A percentile compares a stretch with the other conserved stretches of the same genome.
Conservation (phyloP, 371 early-diverging fungal species). For the Mortierella sp. region DNA sequence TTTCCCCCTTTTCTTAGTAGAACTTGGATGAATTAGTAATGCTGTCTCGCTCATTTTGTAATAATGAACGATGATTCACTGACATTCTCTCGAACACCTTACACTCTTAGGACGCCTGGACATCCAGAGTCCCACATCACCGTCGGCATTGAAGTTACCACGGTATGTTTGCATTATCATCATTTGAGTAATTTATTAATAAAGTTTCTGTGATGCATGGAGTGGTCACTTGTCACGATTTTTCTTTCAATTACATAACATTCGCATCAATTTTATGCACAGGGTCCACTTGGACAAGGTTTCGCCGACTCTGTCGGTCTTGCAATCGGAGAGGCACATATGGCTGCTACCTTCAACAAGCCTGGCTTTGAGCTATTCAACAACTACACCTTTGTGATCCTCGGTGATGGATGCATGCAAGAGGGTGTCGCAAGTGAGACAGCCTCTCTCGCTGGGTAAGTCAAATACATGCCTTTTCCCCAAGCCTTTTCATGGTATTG, state of each 20-base stretch:
- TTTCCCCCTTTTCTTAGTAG: too few relatives aligned
- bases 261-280: slow-evolving; percentile 1
- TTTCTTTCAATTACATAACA: slow-evolving; percentile 1
- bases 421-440: slow-evolving; percentile 99
- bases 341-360: slow-evolving; percentile 93
- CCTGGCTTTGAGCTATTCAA: slow-evolving; percentile 86
- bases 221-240: not conserved
- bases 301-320: slow-evolving; percentile 97
- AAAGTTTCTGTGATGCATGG: not conserved
- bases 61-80: not conserved
- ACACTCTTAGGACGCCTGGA: slow-evolving; percentile 85
- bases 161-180: slow-evolving; percentile 55
- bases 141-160: slow-evolving; percentile 97
- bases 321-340: slow-evolving; percentile 92
- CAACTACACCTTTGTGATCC: slow-evolving; percentile 90
- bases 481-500: too few relatives aligned
- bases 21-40: too few relatives aligned
- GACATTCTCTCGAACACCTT: not conserved
- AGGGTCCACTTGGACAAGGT: slow-evolving; percentile 99
- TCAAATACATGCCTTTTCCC: not conserved
- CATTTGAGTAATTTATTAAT: not conserved
- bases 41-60: not conserved
- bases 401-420: slow-evolving; percentile 99
- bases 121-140: slow-evolving; percentile 94
- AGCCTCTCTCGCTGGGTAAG: slow-evolving; percentile 95